Evolutionary conservation across 352 stramenopile genomes (phyloP), one percentile per base, ranked within the genome.

Genomic region (Pythium plurisporium): DNA sequence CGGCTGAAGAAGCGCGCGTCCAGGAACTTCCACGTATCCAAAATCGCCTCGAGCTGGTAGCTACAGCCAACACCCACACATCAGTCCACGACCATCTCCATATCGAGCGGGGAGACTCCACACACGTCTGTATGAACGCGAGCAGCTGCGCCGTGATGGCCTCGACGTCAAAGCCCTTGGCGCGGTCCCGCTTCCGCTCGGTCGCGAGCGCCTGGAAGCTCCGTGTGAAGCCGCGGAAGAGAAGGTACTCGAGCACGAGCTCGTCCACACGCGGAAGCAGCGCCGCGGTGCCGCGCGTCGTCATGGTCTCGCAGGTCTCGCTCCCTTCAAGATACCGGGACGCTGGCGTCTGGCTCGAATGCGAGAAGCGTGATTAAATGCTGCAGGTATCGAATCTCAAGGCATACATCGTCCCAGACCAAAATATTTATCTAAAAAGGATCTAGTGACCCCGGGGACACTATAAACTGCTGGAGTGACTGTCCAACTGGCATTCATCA

Each of bases 161-260:
- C 48, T 89, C 83, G 26, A 87, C 81, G 52, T 93, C 83, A 57
- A 93, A 90, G 50, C 76, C 79, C 30, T 79, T 76, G 27, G 72
- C 58, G 55, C 74, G 80, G 63, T 91, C 81, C 56, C 78, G 77
- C 67, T 88, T 87, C 59, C 80, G 75, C 64, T 93, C 83, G 27
- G 70, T 66, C 29, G 54, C 75, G 50, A 93, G 89, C 43, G 74
- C 73, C 67, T 91, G 83, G 55, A 93, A 93, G 49, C 76, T 93
- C 73, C 90, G 90, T 25, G 83, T 90, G 63, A 93, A 93, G 31
- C 83, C 83, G 5, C 83, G 72, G 69, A 93, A 93, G 54, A 93
- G 78, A 45, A 93, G 64, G 61, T 93, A 93, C 69, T 93, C 83
- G 74, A 93, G 87, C 56, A 93, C 69, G 29, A 93, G 72, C 68